A percentile compares a stretch with the other conserved stretches of the same genome.
These are phyloP conservation scores for Histomonas meleagridis DNA, from an alignment of 208 protist species.

Conservation along the genomic window DNA sequence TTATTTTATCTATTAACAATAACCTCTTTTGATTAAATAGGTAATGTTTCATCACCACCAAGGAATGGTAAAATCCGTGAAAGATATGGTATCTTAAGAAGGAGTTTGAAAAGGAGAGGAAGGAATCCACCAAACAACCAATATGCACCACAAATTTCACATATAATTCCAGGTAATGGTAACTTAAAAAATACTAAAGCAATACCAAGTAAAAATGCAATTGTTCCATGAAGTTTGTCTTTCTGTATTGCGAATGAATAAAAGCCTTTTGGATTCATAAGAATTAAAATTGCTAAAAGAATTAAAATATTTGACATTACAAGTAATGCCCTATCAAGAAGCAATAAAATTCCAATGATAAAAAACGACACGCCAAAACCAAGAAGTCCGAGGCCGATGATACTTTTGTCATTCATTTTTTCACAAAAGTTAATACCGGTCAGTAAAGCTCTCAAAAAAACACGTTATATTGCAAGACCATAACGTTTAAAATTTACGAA, in stretches of 20 bases:
- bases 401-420: not conserved
- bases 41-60: too few species aligned
- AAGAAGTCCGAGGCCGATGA: not conserved
- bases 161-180: not conserved
- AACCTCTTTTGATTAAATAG: too few species aligned
- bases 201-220: not conserved
- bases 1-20: too few species aligned
- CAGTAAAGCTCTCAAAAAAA: not conserved
- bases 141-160: not conserved
- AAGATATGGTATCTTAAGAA: not conserved
- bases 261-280: not conserved
- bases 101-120: not conserved
- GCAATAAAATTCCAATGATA: not conserved
- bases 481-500: too few species aligned
- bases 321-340: not conserved
- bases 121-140: not conserved
- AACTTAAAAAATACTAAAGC: not conserved
- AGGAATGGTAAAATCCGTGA: not conserved
- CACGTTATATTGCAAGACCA: too few species aligned
- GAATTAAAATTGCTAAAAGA: not conserved
- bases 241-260: not conserved
- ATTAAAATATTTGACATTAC: slow-evolving; percentile 10
- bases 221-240: not conserved
- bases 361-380: not conserved
- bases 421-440: not conserved